A percentile compares a stretch with the other conserved stretches of the same genome.
Conservation (phyloP, 345 rosid genomes). For the Populus pruinosa region DNA sequence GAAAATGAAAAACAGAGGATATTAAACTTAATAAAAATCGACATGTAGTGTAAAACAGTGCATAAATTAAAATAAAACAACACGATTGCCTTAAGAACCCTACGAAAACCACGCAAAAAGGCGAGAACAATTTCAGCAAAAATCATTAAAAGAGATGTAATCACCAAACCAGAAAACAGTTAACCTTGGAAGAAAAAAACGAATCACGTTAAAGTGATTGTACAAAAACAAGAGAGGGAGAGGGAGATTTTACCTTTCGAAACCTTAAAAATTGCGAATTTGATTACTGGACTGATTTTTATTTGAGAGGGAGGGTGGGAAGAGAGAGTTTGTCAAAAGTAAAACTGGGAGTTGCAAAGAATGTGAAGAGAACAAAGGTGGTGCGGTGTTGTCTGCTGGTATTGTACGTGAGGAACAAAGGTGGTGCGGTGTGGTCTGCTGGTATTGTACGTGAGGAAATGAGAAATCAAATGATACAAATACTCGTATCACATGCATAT, state of each 20-base stretch:
- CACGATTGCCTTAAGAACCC: not conserved
- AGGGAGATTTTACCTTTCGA: not conserved
- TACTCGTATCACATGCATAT: no score
- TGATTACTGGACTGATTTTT: not conserved
- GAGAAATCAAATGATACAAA: no score
- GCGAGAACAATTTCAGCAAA: no score
- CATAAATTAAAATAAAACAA: not conserved
- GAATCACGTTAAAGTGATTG: not conserved
- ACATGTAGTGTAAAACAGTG: not conserved
- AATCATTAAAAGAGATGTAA: no score
- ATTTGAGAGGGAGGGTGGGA: not conserved
- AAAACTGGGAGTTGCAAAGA: not conserved
- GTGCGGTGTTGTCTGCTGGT: no score
- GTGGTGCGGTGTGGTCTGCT: not conserved
- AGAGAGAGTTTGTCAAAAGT: not conserved
- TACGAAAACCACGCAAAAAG: not conserved
- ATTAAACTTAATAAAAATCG: not conserved
- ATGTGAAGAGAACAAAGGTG: not conserved
- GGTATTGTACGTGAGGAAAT: no score
- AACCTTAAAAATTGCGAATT: not conserved
- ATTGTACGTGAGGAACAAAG: not conserved
- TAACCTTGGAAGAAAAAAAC: not conserved
- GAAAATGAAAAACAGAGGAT: not conserved
- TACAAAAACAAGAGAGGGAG: not conserved
- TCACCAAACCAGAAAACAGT: not conserved